phyloP scores from a whole-genome alignment of 495 filamentous ascomycete genomes.

The Evernia prunastri region DNA sequence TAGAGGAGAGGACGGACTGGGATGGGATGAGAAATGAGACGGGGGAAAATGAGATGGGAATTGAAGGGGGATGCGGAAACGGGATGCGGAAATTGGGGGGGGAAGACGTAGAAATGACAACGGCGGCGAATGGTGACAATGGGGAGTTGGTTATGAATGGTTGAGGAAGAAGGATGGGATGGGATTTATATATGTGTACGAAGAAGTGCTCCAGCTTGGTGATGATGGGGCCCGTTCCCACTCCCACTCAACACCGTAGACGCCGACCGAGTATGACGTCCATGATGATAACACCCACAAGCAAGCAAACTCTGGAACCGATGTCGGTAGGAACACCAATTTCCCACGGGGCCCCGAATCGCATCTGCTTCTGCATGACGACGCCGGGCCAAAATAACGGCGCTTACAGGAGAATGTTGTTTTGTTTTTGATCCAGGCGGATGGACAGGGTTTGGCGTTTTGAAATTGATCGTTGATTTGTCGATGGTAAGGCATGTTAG shows the following conservation, averaged over 20 bases:
- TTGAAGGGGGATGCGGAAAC: no score
- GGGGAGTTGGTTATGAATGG: no score
- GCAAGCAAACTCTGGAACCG: constrained; percentile 71
- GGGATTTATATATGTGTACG: no score
- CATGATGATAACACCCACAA: constrained; percentile 63
- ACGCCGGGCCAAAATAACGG: constrained; percentile 69
- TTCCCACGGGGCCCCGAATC: constrained; percentile 66
- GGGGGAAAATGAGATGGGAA: no score
- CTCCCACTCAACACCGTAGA: constrained; percentile 44
- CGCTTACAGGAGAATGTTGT: constrained; percentile 73
- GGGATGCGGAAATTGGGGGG: no score
- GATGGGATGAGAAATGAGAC: no score
- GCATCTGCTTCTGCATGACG: constrained; percentile 85
- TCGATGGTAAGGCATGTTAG: constrained; percentile 67
- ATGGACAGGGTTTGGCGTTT: constrained; percentile 36
- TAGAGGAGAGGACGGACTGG: no score
- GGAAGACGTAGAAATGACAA: no score
- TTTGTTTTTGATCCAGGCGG: constrained; percentile 72
- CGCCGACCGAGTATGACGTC: constrained; percentile 79
- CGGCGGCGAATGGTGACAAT: no score
- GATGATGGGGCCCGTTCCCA: constrained; percentile 24
- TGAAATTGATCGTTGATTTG: constrained; percentile 59
- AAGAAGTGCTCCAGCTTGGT: constrained; percentile 53
- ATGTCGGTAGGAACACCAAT: constrained; percentile 80
- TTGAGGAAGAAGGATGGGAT: no score